These are phyloP conservation scores for Starmerella kuoi DNA, from an alignment of 805 yeast genomes.

Conservation along the genomic window DNA sequence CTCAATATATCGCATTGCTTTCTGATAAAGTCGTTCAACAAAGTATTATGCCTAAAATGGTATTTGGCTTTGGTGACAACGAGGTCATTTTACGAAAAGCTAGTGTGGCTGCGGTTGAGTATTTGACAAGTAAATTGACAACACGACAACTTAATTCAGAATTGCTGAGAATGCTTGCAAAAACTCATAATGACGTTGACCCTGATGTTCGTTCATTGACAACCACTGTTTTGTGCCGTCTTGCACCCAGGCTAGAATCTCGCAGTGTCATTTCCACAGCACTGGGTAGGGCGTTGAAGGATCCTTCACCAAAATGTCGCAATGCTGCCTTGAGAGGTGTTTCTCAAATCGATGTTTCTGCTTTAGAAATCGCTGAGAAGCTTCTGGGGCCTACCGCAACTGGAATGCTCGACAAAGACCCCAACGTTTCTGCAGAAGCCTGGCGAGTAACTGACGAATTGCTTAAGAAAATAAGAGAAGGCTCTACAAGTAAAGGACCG, in stretches of 20 bases:
- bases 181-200: conserved; percentile 62
- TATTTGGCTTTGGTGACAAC: conserved; percentile 79
- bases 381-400: conserved; percentile 78
- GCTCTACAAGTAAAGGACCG: conserved; percentile 27
- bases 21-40: conserved; percentile 49
- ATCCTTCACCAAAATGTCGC: conserved; percentile 62
- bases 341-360: conserved; percentile 52
- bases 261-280: conserved; percentile 79
- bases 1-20: conserved; percentile 36
- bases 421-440: conserved; percentile 61
- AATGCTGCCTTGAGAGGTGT: conserved; percentile 67
- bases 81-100: conserved; percentile 70
- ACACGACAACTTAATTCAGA: conserved; percentile 82
- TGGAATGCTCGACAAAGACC: conserved; percentile 62
- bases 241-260: conserved; percentile 48
- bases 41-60: conserved; percentile 51
- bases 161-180: conserved; percentile 65
- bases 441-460: conserved; percentile 52
- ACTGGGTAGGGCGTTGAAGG: conserved; percentile 68
- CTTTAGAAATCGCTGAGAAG: conserved; percentile 66
- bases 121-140: conserved; percentile 50
- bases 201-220: conserved; percentile 72
- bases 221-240: conserved; percentile 51
- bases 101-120: conserved; percentile 54
- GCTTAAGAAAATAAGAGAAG: conserved; percentile 41